These are phyloP conservation scores for Cercospora canescens DNA, from an alignment of 2,329 filamentous ascomycete species.

Conservation along the genomic window DNA sequence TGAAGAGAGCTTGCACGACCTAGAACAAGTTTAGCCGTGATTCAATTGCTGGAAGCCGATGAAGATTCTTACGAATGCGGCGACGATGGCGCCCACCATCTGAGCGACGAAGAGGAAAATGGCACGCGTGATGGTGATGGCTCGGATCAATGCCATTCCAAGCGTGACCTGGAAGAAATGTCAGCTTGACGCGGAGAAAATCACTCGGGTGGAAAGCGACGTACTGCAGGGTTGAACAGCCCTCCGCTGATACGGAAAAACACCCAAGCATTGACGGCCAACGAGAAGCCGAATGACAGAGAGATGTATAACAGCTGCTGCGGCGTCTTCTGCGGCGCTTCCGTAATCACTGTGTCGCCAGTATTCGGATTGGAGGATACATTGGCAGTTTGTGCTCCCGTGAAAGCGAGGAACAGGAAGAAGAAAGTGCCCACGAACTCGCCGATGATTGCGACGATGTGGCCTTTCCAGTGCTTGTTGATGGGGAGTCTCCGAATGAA, in stretches of 20 bases:
- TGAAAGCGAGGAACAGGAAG: constrained; percentile 49
- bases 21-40: not conserved
- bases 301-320: constrained; percentile 42
- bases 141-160: constrained; percentile 37
- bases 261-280: constrained; percentile 45
- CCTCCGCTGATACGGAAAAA: constrained; percentile 41
- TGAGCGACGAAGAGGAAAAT: constrained; percentile 8
- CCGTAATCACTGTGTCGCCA: constrained; percentile 28
- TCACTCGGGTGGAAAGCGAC: constrained; percentile 26
- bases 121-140: constrained; percentile 30
- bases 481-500: constrained; percentile 1
- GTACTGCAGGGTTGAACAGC: constrained; percentile 38
- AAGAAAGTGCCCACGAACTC: constrained; percentile 48
- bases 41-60: not conserved
- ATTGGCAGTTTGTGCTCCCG: constrained; percentile 48
- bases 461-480: constrained; percentile 17
- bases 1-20: constrained; percentile 35
- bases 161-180: constrained; percentile 29
- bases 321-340: constrained; percentile 36
- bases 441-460: constrained; percentile 36
- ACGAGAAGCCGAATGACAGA: constrained; percentile 42
- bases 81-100: constrained; percentile 8
- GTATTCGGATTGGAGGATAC: constrained; percentile 29
- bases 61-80: not conserved
- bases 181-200: constrained; percentile 3